Percentiles rank a stretch among this genome's conserved stretches.
Conservation (phyloP, 129 eudicot species). For the Arctium minus region DNA sequence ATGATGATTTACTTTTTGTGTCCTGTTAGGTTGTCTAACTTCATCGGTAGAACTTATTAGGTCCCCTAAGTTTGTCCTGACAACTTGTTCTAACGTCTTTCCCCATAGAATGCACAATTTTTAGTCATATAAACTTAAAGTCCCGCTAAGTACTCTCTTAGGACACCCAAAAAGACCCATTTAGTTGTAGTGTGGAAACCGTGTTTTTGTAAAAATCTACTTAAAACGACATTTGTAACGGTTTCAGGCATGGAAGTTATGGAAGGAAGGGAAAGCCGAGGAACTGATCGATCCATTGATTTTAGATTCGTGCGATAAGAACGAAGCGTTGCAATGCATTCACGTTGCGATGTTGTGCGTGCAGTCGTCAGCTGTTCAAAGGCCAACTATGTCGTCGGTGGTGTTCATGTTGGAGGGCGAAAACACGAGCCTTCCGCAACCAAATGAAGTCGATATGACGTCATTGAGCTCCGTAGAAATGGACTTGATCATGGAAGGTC, state of each 20-base stretch:
- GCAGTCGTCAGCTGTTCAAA: constrained; percentile 57
- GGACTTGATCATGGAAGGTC: constrained; percentile 44
- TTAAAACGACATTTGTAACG: neutral
- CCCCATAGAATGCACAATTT: too few relatives aligned
- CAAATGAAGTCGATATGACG: constrained; percentile 48
- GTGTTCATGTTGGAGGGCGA: constrained; percentile 84
- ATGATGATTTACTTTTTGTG: too few relatives aligned
- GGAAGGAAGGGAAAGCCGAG: constrained; percentile 54
- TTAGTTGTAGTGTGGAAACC: too few relatives aligned
- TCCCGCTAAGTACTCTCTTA: too few relatives aligned
- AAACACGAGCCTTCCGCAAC: constrained; percentile 56
- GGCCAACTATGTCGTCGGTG: constrained; percentile 84
- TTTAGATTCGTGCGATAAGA: constrained; percentile 22
- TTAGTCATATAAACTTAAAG: too few relatives aligned
- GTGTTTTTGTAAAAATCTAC: neutral
- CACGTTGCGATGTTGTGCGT: constrained; percentile 77
- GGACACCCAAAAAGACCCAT: too few relatives aligned
- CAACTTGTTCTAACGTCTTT: too few relatives aligned
- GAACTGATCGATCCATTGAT: constrained; percentile 58
- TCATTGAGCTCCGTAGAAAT: constrained; percentile 46
- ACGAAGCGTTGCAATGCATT: constrained; percentile 59
- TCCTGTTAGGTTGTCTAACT: too few relatives aligned
- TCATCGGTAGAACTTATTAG: too few relatives aligned
- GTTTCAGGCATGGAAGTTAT: constrained; percentile 78
- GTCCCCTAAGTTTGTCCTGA: too few relatives aligned